Conservation (phyloP, 768 basidiomycete species). For the Mycena metata region DNA sequence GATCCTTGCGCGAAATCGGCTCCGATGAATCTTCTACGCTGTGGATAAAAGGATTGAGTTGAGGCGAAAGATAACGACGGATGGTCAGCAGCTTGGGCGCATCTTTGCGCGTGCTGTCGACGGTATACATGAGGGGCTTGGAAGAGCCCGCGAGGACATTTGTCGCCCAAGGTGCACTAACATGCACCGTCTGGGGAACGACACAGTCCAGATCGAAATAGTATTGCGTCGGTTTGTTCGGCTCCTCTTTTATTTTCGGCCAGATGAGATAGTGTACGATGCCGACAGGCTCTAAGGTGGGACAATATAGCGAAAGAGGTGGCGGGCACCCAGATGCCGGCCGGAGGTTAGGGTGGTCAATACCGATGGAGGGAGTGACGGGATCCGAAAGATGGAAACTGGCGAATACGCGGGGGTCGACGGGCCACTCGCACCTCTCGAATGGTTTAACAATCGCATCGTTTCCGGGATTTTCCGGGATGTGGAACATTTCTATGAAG, state of each 20-base stretch:
- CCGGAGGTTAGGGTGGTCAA: constrained; percentile 46
- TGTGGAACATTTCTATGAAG: constrained; percentile 41
- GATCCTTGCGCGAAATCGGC: constrained; percentile 36
- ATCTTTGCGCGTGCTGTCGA: constrained; percentile 49
- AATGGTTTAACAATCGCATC: constrained; percentile 29
- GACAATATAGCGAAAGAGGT: constrained; percentile 57
- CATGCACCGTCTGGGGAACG: constrained; percentile 44
- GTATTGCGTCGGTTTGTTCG: constrained; percentile 31
- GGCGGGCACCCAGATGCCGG: constrained; percentile 47
- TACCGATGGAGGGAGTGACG: constrained; percentile 46
- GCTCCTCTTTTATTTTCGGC: constrained; percentile 39
- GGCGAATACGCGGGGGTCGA: constrained; percentile 42
- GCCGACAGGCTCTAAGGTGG: constrained; percentile 45
- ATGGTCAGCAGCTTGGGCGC: constrained; percentile 41
- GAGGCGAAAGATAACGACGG: constrained; percentile 39
- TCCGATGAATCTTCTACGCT: constrained; percentile 34
- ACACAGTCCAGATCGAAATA: constrained; percentile 45
- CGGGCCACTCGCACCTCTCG: constrained; percentile 42
- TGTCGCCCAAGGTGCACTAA: constrained; percentile 43
- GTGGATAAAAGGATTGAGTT: constrained; percentile 32
- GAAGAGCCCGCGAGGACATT: constrained; percentile 59
- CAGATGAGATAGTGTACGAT: constrained; percentile 53
- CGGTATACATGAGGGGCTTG: constrained; percentile 58
- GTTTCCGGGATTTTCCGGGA: constrained; percentile 40
- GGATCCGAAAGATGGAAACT: constrained; percentile 59